phyloP scores from a whole-genome alignment of 768 basidiomycete genomes.

The Tubosaeta sp. region DNA sequence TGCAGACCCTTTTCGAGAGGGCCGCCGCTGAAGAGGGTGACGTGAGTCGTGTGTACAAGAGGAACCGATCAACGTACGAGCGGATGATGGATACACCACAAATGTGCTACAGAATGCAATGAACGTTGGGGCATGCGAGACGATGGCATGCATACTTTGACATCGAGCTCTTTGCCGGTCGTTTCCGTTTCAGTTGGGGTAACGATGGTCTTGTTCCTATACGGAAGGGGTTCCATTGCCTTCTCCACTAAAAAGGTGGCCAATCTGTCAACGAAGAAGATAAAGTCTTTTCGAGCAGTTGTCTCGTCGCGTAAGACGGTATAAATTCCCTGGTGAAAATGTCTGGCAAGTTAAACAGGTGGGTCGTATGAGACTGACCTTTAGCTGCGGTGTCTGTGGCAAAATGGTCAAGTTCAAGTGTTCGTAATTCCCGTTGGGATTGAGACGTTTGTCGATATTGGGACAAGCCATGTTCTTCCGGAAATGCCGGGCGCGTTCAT shows the following conservation, averaged over 20 bases:
- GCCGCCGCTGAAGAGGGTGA: conserved; percentile 59
- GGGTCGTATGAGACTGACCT: conserved; percentile 41
- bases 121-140: background rate
- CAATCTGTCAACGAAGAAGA: conserved; percentile 87
- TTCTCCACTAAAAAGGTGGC: conserved; percentile 82
- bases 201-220: conserved; percentile 49
- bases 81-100: conserved; percentile 90
- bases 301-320: conserved; percentile 75
- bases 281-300: conserved; percentile 80
- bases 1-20: conserved; percentile 89
- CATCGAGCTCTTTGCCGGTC: conserved; percentile 58
- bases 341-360: background rate
- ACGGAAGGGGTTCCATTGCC: conserved; percentile 81
- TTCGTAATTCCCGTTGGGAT: conserved; percentile 35
- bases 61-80: conserved; percentile 50
- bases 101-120: conserved; percentile 44
- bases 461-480: conserved; percentile 66
- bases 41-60: conserved; percentile 2
- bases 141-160: conserved; percentile 40
- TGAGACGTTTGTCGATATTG: conserved; percentile 34
- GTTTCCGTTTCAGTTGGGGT: conserved; percentile 63
- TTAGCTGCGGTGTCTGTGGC: conserved; percentile 74
- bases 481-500: conserved; percentile 71
- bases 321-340: conserved; percentile 67
- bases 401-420: conserved; percentile 60